Evolutionary conservation across 2,329 filamentous ascomycete species (phyloP).

Genomic region (Pseudogymnoascus sp.): DNA sequence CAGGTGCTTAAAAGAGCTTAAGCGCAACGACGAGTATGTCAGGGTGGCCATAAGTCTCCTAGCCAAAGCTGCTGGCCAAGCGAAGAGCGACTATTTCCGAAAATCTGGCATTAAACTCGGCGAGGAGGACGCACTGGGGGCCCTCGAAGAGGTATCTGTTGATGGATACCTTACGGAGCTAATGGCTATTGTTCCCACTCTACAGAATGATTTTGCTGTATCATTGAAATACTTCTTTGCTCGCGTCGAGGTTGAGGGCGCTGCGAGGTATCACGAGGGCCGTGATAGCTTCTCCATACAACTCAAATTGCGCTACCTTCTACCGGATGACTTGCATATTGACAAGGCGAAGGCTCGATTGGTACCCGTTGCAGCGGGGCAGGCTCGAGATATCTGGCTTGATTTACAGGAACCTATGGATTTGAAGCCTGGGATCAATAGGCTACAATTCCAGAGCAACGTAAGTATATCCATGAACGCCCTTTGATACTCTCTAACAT

Average conservation of each 20-base stretch:
- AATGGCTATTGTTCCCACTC: constrained; percentile 23
- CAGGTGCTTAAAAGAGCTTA: constrained; percentile 68
- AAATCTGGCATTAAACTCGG: constrained; percentile 25
- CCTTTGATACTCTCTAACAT: constrained; percentile 16
- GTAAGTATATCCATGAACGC: constrained; percentile 27
- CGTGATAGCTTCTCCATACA: constrained; percentile 68
- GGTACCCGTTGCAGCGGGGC: constrained; percentile 45
- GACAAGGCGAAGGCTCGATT: constrained; percentile 59
- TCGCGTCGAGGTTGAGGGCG: constrained; percentile 57
- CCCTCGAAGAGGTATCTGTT: constrained; percentile 17
- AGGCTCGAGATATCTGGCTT: constrained; percentile 60
- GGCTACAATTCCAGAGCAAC: constrained; percentile 39
- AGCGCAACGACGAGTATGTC: constrained; percentile 71
- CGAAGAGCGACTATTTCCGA: constrained; percentile 41
- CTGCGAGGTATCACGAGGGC: constrained; percentile 60
- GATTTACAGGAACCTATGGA: constrained; percentile 36
- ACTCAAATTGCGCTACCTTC: constrained; percentile 61
- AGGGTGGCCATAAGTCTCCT: constrained; percentile 67
- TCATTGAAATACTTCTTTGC: constrained; percentile 69
- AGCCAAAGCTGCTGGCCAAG: constrained; percentile 53
- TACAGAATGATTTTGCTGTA: constrained; percentile 57
- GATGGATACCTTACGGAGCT: constrained; percentile 27
- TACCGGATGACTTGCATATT: constrained; percentile 62
- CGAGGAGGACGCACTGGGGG: constrained; percentile 11
- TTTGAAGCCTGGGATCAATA: constrained; percentile 39